Percentiles rank a stretch among this genome's conserved stretches.
Conservation (phyloP, 2,329 filamentous ascomycete species). For the Penicillium occitanis region DNA sequence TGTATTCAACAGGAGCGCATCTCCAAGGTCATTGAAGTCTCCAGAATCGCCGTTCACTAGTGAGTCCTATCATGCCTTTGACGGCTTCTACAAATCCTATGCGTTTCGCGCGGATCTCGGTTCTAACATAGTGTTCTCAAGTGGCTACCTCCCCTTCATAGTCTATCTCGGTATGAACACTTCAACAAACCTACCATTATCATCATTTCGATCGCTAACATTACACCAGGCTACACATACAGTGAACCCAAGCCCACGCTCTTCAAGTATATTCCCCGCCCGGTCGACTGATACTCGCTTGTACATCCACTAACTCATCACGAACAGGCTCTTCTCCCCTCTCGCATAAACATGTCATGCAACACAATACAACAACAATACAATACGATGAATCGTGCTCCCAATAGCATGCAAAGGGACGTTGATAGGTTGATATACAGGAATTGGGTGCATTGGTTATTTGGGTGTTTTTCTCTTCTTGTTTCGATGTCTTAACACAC, state of each 20-base stretch:
- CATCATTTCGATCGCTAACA: constrained; percentile 8
- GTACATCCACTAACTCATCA: constrained; percentile 23
- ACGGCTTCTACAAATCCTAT: neutral
- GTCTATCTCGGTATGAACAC: constrained; percentile 79
- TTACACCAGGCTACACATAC: constrained; percentile 74
- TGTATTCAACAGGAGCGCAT: constrained; percentile 78
- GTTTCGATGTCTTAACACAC: constrained; percentile 1
- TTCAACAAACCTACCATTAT: neutral
- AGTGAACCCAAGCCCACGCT: constrained; percentile 86
- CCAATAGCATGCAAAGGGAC: neutral
- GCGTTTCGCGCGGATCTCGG: neutral
- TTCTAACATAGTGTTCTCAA: constrained; percentile 38
- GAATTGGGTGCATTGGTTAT: neutral
- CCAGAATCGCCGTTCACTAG: constrained; percentile 94
- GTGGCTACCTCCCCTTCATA: constrained; percentile 94
- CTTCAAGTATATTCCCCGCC: constrained; percentile 58
- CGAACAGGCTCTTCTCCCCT: constrained; percentile 43
- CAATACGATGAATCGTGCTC: neutral
- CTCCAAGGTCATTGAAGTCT: constrained; percentile 91
- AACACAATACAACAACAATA: constrained; percentile 3
- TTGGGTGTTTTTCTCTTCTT: neutral
- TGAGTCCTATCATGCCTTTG: constrained; percentile 49
- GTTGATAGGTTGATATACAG: constrained; percentile 11
- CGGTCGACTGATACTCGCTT: constrained; percentile 28
- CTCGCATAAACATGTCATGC: constrained; percentile 35